phyloP scores from a whole-genome alignment of 176 grass and related monocot genomes.

The Musa acuminata region DNA sequence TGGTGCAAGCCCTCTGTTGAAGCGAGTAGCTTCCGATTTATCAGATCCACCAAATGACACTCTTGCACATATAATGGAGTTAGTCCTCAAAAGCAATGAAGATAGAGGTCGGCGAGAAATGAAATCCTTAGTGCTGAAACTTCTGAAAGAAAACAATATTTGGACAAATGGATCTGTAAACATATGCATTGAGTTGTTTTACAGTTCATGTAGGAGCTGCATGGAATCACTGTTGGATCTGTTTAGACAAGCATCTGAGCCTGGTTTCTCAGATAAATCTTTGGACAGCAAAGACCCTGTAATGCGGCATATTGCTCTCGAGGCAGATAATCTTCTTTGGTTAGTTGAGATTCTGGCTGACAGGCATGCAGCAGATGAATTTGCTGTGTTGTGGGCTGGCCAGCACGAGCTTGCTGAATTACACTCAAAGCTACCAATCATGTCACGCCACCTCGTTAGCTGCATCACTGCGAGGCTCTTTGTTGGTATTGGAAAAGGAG shows the following conservation, averaged over 20 bases:
- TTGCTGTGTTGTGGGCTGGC: constrained; percentile 47
- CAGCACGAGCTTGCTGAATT: constrained; percentile 48
- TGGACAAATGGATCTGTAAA: constrained; percentile 36
- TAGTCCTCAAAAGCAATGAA: constrained; percentile 63
- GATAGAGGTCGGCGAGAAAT: constrained; percentile 60
- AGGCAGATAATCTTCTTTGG: constrained; percentile 79
- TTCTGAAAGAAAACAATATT: constrained; percentile 50
- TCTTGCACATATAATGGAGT: constrained; percentile 48
- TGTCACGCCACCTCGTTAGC: constrained; percentile 49
- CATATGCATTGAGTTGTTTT: constrained; percentile 39
- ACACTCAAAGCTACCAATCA: constrained; percentile 33
- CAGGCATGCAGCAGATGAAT: constrained; percentile 40
- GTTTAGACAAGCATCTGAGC: constrained; percentile 37
- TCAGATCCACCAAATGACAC: constrained; percentile 35
- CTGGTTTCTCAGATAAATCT: constrained; percentile 26
- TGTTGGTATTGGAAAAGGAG: constrained; percentile 67
- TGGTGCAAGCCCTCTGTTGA: constrained; percentile 44
- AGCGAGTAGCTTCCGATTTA: constrained; percentile 49
- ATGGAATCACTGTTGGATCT: constrained; percentile 37
- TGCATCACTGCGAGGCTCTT: constrained; percentile 63
- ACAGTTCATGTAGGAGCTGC: constrained; percentile 47
- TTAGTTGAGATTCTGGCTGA: constrained; percentile 56
- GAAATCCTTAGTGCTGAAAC: constrained; percentile 68
- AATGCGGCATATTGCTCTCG: constrained; percentile 40
- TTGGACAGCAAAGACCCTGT: constrained; percentile 22